phyloP scores from a whole-genome alignment of 208 protist species.

The Tritrichomonas musculus region DNA sequence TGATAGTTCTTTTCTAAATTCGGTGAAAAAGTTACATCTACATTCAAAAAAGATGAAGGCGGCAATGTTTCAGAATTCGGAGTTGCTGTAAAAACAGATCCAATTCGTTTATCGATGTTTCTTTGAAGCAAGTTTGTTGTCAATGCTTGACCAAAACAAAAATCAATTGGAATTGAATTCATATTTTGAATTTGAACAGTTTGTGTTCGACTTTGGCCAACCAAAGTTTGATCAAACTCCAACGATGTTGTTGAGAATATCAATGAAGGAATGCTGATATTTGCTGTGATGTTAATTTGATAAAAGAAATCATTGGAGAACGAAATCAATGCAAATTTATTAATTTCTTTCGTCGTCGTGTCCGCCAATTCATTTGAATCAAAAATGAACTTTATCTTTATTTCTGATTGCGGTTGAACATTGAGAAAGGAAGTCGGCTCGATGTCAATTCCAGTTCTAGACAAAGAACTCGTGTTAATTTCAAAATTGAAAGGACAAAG shows the following conservation, averaged over 20 bases:
- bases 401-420: not conserved
- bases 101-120: not conserved
- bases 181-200: not conserved
- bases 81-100: not conserved
- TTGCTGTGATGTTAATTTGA: not conserved
- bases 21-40: not conserved
- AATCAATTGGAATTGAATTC: not conserved
- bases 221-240: not conserved
- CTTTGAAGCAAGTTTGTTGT: not conserved
- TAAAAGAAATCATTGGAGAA: not conserved
- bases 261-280: not conserved
- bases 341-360: not conserved
- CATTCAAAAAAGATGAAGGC: not conserved
- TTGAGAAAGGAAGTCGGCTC: not conserved
- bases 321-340: not conserved
- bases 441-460: not conserved
- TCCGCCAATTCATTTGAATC: not conserved
- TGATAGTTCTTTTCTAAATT: not conserved
- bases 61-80: not conserved
- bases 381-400: not conserved
- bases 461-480: not conserved
- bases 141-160: not conserved
- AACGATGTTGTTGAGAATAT: not conserved
- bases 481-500: not conserved
- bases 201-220: not conserved